Evolutionary conservation across 768 basidiomycete species (phyloP), one percentile per base, ranked within the genome.

Genomic region (Strobilomyces dryophilus): DNA sequence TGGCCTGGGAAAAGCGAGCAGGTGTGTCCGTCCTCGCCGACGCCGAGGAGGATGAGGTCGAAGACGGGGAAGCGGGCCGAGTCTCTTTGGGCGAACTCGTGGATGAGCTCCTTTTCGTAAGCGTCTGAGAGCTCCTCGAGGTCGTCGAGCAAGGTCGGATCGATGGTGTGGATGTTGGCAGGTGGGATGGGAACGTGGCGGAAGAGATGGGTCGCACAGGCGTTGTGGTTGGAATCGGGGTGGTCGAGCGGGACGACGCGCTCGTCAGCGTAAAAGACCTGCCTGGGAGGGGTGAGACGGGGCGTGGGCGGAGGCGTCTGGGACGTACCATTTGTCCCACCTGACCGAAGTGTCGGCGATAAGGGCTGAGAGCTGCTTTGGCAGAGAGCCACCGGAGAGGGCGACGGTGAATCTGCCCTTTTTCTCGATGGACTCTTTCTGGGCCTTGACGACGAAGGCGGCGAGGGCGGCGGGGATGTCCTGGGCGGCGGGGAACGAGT

Each of bases 11-110:
- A 99, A 60, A 99, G 85, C 8, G 91, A 94, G 56, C 89, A 93
- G 39, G 95, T 98, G 76, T 99, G 97, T n/a, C 95, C 95, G 68
- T 98, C 97, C 6, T 90, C 91, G 29, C 97, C 97, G 81, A 95
- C 85, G 45, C 97, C 97, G 47, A 99, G 86, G 41, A 99, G 83
- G 73, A 98, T 89, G 67, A 99, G 83, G 68, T 99, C 97, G 70
- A 99, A 98, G 47, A 97, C 78, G 57, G 97, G 97, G 80, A 98
- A 98, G 55, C 95, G 86, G 17, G 95, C 95, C 5, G 93, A 79
- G 68, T 98, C 92, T 67, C 85, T 90, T 66, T 87, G 84, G 0
- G 95, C 97, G 66, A 99, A 99, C 67, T 89, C 87, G 54, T 70
- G 78, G 65, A 98, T 92, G 67, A 99, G 88, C 66, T 82, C 75